Evolutionary conservation across 2,329 filamentous ascomycete species (phyloP).

Genomic region (Rhynchosporium agropyri): DNA sequence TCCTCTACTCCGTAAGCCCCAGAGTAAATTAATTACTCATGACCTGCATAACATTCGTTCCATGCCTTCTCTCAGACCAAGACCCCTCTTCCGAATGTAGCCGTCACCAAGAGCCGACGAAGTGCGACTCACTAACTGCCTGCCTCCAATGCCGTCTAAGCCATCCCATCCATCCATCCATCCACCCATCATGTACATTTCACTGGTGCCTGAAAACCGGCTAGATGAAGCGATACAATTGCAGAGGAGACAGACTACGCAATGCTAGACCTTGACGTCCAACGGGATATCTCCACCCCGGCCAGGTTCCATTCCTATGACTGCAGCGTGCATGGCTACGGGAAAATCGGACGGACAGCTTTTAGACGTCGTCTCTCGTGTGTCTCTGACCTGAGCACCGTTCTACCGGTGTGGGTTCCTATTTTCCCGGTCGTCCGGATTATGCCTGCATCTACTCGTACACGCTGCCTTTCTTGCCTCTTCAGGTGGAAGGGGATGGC

Average conservation of each 20-base stretch:
- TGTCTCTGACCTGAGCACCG: neutral
- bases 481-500: no score
- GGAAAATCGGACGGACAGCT: conserved; percentile 1
- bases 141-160: neutral
- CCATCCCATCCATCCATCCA: neutral
- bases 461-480: no score
- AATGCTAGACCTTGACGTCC: neutral
- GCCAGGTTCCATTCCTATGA: conserved; percentile 5
- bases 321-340: conserved; percentile 10
- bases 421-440: neutral
- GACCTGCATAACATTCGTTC: conserved; percentile 10
- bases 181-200: neutral
- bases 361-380: neutral
- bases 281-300: neutral
- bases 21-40: conserved; percentile 15
- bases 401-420: neutral
- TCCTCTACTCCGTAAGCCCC: neutral
- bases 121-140: neutral
- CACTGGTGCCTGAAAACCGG: conserved; percentile 13
- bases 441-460: neutral
- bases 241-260: conserved; percentile 4
- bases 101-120: conserved; percentile 12
- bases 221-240: neutral
- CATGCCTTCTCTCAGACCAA: neutral
- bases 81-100: neutral